phyloP scores from a whole-genome alignment of 495 filamentous ascomycete species.

The Saxophila tyrrhenica region DNA sequence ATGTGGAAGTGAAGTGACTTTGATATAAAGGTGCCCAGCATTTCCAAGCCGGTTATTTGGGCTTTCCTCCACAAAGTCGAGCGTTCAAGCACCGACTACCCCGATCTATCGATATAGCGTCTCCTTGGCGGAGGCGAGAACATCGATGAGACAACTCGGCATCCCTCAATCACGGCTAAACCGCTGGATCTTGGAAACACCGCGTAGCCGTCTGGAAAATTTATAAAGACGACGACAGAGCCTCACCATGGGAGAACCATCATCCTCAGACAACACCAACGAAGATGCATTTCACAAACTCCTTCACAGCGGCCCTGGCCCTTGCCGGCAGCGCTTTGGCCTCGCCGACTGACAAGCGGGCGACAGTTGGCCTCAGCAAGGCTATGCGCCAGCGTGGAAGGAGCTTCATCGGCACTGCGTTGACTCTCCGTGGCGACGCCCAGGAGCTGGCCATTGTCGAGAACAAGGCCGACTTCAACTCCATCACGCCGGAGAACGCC shows the following conservation, averaged over 20 bases:
- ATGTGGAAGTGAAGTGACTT: neutral
- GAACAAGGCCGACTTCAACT: constrained; percentile 8
- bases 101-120: neutral
- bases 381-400: constrained; percentile 2
- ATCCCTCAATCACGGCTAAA: neutral
- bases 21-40: neutral
- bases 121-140: neutral
- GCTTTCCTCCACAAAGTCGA: neutral
- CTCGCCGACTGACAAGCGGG: neutral
- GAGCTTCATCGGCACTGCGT: constrained; percentile 48
- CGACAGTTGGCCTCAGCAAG: neutral
- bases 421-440: constrained; percentile 1
- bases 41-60: neutral
- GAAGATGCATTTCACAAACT: neutral
- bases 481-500: constrained; percentile 5
- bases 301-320: neutral
- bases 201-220: neutral
- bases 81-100: neutral
- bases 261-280: neutral
- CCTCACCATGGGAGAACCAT: neutral
- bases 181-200: neutral
- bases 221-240: neutral
- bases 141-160: neutral
- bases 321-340: neutral
- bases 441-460: neutral